These are phyloP conservation scores for Leccinellum rugosiceps DNA, from an alignment of 768 basidiomycete genomes.

Conservation along the genomic window DNA sequence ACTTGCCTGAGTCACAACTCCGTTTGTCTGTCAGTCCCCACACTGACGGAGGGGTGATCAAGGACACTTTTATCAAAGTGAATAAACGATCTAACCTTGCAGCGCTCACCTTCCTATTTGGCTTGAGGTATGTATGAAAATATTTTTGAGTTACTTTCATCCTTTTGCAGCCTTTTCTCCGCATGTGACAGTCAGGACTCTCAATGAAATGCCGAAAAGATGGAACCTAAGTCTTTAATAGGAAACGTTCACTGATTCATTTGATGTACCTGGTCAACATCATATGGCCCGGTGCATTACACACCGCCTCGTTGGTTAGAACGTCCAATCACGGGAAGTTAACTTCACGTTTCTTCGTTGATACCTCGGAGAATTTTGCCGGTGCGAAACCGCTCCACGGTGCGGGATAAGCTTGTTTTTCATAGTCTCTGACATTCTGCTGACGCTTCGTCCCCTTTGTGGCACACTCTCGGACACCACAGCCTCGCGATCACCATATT, in stretches of 20 bases:
- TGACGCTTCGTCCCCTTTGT: slow-evolving; percentile 26
- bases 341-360: background rate
- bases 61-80: background rate
- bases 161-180: slow-evolving; percentile 12
- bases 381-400: background rate
- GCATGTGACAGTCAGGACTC: slow-evolving; percentile 16
- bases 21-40: background rate
- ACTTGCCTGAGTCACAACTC: background rate
- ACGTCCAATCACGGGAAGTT: slow-evolving; percentile 2
- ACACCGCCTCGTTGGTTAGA: slow-evolving; percentile 10
- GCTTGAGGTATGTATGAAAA: slow-evolving; percentile 8
- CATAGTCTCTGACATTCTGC: slow-evolving; percentile 16
- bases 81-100: background rate
- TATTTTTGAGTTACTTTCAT: slow-evolving; percentile 1
- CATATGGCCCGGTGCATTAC: slow-evolving; percentile 12
- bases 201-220: slow-evolving; percentile 6
- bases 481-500: slow-evolving; percentile 18
- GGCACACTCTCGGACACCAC: slow-evolving; percentile 31
- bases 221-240: slow-evolving; percentile 5
- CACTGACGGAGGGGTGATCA: background rate
- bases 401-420: slow-evolving; percentile 5
- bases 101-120: background rate
- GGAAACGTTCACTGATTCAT: slow-evolving; percentile 12
- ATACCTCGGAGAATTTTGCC: background rate
- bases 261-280: slow-evolving; percentile 23